These are phyloP conservation scores for Herpetomonas muscarum DNA, from an alignment of 208 protist genomes.

Conservation along the genomic window DNA sequence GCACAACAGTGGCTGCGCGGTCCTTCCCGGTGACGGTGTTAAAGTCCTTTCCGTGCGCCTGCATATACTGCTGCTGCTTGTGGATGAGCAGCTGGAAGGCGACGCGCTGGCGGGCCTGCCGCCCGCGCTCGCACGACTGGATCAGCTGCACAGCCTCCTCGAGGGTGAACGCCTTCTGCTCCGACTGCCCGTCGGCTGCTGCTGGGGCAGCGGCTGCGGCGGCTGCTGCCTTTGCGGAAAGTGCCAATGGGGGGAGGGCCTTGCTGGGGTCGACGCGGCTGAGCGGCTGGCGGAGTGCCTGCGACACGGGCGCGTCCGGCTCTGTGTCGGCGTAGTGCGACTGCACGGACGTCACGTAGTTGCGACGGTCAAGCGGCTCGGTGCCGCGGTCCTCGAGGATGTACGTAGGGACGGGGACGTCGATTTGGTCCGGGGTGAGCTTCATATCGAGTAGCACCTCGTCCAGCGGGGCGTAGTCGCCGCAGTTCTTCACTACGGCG, in stretches of 20 bases:
- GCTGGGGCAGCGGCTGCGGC: background rate
- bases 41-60: constrained; percentile 47
- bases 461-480: constrained; percentile 85
- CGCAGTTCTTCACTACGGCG: constrained; percentile 66
- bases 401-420: constrained; percentile 87
- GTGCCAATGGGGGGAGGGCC: constrained; percentile 11
- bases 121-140: constrained; percentile 92
- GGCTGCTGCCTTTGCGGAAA: constrained; percentile 8
- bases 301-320: constrained; percentile 59
- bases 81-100: constrained; percentile 86
- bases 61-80: constrained; percentile 75
- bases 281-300: constrained; percentile 16
- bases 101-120: constrained; percentile 93
- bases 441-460: constrained; percentile 92
- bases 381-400: constrained; percentile 82
- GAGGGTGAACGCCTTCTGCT: constrained; percentile 60
- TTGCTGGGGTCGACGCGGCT: constrained; percentile 33
- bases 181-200: background rate
- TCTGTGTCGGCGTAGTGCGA: constrained; percentile 67
- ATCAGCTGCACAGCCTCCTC: constrained; percentile 87
- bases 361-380: constrained; percentile 60
- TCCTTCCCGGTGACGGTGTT: constrained; percentile 73
- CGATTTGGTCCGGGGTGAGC: constrained; percentile 73
- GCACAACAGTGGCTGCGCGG: constrained; percentile 81
- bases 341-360: constrained; percentile 75